phyloP scores from a whole-genome alignment of 2,329 filamentous ascomycete species.

The Rutstroemia sydowiana region DNA sequence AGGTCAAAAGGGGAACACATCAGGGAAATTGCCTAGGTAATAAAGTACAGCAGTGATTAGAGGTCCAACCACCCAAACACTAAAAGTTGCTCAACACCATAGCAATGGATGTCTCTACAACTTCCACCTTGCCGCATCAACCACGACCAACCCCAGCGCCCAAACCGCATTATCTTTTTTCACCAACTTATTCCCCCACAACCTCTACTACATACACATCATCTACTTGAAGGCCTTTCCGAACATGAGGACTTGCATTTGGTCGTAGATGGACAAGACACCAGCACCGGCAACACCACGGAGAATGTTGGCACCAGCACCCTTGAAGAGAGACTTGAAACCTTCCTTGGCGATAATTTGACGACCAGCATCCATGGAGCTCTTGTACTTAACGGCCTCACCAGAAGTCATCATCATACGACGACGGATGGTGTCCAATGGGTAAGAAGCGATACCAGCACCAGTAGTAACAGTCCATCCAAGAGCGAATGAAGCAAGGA shows the following conservation, averaged over 20 bases:
- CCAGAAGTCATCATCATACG: slow-evolving; percentile 99
- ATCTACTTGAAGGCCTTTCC: slow-evolving; percentile 93
- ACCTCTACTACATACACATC: slow-evolving; percentile 26
- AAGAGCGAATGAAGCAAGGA: slow-evolving; percentile 98
- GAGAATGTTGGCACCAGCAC: slow-evolving; percentile 99
- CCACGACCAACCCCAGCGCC: slow-evolving; percentile 15
- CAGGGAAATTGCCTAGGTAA: slow-evolving; percentile 32
- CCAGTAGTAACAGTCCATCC: slow-evolving; percentile 99
- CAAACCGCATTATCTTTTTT: slow-evolving; percentile 10
- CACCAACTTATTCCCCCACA: neutral
- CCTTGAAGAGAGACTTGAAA: slow-evolving; percentile 99
- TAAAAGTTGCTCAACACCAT: slow-evolving; percentile 32
- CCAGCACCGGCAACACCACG: slow-evolving; percentile 99
- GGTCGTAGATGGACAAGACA: slow-evolving; percentile 99
- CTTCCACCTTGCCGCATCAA: slow-evolving; percentile 25
- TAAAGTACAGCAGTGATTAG: slow-evolving; percentile 32
- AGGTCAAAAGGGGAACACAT: slow-evolving; percentile 26
- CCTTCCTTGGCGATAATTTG: slow-evolving; percentile 98
- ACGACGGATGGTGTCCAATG: slow-evolving; percentile 99
- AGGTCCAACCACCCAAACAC: slow-evolving; percentile 20
- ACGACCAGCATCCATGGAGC: slow-evolving; percentile 86
- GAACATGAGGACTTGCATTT: slow-evolving; percentile 98
- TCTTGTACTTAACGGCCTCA: slow-evolving; percentile 99
- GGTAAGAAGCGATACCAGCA: slow-evolving; percentile 99
- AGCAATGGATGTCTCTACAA: slow-evolving; percentile 30